Evolutionary conservation across 2,329 filamentous ascomycete genomes (phyloP).

Genomic region (Magnaporthiopsis poae): DNA sequence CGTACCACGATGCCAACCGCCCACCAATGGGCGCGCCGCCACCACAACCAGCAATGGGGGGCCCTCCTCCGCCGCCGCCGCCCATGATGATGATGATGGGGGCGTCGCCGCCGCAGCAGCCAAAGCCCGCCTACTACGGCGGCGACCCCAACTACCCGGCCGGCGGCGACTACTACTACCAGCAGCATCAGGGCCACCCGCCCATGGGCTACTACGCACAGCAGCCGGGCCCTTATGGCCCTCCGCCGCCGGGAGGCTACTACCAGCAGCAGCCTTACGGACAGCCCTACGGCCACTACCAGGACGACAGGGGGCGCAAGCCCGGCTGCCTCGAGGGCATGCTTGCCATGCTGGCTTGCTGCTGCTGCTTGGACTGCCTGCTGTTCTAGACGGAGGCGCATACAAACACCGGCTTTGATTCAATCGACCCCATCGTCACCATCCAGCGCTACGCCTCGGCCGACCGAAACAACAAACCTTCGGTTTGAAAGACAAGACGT

Average conservation of each 20-base stretch:
- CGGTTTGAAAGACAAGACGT: no score
- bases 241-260: conserved; percentile 20
- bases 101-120: neutral
- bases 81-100: neutral
- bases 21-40: neutral
- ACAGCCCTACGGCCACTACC: conserved; percentile 17
- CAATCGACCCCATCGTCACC: no score
- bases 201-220: conserved; percentile 18
- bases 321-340: conserved; percentile 33
- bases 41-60: conserved; percentile 11
- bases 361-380: conserved; percentile 45
- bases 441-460: no score
- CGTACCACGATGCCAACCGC: neutral
- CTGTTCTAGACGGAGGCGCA: conserved; percentile 34
- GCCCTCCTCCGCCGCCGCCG: no score
- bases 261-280: conserved; percentile 17
- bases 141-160: conserved; percentile 24
- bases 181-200: conserved; percentile 19
- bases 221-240: conserved; percentile 24
- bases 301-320: conserved; percentile 21
- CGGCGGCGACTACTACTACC: conserved; percentile 26
- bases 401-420: no score
- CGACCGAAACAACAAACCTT: no score
- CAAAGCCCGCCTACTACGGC: conserved; percentile 25
- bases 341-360: conserved; percentile 44